Evolutionary conservation across 2,329 filamentous ascomycete species (phyloP), one percentile per base, ranked within the genome.

Genomic region (Tolypocladium tundrense): DNA sequence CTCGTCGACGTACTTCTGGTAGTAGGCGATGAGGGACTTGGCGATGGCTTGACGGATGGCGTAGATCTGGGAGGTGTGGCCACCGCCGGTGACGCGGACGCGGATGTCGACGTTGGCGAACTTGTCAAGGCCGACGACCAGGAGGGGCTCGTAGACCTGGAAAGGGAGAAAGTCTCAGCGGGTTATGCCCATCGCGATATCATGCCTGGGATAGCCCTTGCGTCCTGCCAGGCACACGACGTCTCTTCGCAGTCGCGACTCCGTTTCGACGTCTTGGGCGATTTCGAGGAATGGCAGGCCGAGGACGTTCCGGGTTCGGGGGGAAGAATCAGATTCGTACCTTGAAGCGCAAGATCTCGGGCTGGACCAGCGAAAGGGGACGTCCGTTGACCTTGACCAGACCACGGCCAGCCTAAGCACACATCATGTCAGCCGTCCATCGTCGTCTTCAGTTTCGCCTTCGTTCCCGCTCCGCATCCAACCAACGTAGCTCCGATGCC

Each of bases 1-100:
- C 89, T 99, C 94, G 76, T 99, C 94, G 80, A 97, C 91, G 83
- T 88, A 99, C 86, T 99, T 97, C 84, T 97, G 93, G 89, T 97
- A 97, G 88, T 97, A 97, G 79, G 91, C 73, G 68, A 76, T 73
- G 60, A 76, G 68, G 61, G 72, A 70, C 87, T 97, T 99, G 83
- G 92, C 87, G 75, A 99, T 97, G 72, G 94, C 93, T 84, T 99
- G 94, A 72, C 94, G 91, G 84, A 97, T 91, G 77, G 94, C 94
- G 81, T 97, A 97, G 80, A 96, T 85, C 80, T 97, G 92, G 62
- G 90, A 96, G 67, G 89, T 92, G 85, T 97, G 93, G 82, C 93
- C 94, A 90, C 94, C 94, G 77, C 94, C 94, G 73, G 86, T 84
- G 73, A 97, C 94, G 74, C 92, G 90, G 76, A 97, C 91, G 70